Evolutionary conservation across 768 basidiomycete genomes (phyloP), one percentile per base, ranked within the genome.

Genomic region (Leucosporidium creatinivorum): DNA sequence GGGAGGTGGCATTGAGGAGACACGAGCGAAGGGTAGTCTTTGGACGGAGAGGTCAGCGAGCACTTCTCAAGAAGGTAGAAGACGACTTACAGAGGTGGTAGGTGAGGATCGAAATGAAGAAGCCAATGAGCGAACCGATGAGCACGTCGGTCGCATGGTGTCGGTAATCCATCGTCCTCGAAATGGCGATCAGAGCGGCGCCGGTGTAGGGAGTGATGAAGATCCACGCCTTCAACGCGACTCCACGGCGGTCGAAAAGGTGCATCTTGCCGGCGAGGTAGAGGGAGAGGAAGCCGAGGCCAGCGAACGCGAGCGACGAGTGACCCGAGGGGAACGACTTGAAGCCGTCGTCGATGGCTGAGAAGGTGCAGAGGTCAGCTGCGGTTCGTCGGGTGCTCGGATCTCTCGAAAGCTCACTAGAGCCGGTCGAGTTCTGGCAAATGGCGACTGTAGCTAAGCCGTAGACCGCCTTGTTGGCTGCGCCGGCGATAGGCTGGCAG

Each of bases 201-300:
- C 83, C 92, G 39, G 85, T 78, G 56, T 94, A 83, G 3, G 94
- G 96, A 0, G 84, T 77, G 0, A 93, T 73, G 0, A 88, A 82
- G 51, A 93, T 77, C 93, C 93, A 99, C 19, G 89, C 86, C 77
- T 92, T 93, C 64, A 84, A 79, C 9, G 48, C 49, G 75, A 91
- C 84, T 5, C 92, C 93, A 56, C 85, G 82, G 30, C 80, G 81
- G 76, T 96, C 92, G 69, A 92, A 94, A 8, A 98, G 79, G 75
- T 93, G 93, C 73, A 94, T 80, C 78, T 98, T 97, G 3, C 93
- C 96, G 17, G 90, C 89, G 9, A 93, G 79, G 77, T 96, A 98
- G 70, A 89, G 87, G 1, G 88, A 81, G 50, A 98, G 81, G 79
- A 93, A 93, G 2, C 89, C 90, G 12, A 99, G 82, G 1, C 94